Evolutionary conservation across 768 basidiomycete species (phyloP).

Genomic region (Austroboletus eburneus): DNA sequence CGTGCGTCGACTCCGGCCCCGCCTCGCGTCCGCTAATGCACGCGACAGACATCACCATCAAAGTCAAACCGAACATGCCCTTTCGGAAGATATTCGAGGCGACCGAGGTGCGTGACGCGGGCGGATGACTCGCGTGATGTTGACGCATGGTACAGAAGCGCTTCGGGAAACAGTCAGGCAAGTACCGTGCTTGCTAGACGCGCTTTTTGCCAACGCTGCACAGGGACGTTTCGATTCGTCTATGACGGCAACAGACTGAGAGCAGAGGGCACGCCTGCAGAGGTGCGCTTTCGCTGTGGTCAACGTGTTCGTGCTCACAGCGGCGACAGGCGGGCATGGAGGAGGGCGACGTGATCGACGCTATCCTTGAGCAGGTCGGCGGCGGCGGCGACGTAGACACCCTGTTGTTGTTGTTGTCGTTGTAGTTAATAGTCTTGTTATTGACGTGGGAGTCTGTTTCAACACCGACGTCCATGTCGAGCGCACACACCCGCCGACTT

Average conservation of each 20-base stretch:
- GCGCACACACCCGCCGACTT: constrained; percentile 33
- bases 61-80: constrained; percentile 60
- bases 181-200: constrained; percentile 7
- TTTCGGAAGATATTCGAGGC: constrained; percentile 66
- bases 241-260: constrained; percentile 51
- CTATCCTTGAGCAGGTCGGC: constrained; percentile 49
- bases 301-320: not conserved
- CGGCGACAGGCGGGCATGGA: constrained; percentile 48
- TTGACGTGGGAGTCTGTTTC: too few relatives aligned
- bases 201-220: not conserved
- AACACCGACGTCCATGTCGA: constrained; percentile 9
- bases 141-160: constrained; percentile 40
- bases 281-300: constrained; percentile 33
- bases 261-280: constrained; percentile 48
- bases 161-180: constrained; percentile 55
- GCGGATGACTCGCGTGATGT: not conserved
- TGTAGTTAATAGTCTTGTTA: too few relatives aligned
- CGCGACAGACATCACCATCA: constrained; percentile 55
- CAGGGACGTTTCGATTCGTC: constrained; percentile 63
- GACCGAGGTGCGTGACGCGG: constrained; percentile 47
- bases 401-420: too few relatives aligned
- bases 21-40: not conserved
- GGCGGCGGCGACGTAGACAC: too few relatives aligned
- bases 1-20: constrained; percentile 33
- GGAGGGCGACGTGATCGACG: constrained; percentile 61